Percentiles rank a stretch among this genome's conserved stretches.
Evolutionary conservation across 1,284 basidiomycete species (phyloP).

Genomic region (Lignosus rhinocerotis): DNA sequence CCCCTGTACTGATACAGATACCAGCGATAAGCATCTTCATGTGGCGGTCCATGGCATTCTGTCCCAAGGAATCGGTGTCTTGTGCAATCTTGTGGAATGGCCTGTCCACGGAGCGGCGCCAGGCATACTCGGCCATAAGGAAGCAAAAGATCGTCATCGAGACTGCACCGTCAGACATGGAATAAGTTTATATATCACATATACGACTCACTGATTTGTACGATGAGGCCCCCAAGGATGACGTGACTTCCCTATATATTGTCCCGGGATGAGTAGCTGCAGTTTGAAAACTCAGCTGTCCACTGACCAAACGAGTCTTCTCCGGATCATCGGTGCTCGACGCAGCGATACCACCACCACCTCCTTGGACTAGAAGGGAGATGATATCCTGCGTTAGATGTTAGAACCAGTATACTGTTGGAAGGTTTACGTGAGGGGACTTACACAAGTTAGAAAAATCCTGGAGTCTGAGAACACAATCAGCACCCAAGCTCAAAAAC

Average conservation of each 20-base stretch:
- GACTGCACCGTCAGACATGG: background rate
- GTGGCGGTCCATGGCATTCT: background rate
- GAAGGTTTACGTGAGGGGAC: conserved; percentile 6
- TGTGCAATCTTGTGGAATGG: conserved; percentile 11
- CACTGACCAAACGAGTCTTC: conserved; percentile 8
- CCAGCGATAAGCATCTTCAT: conserved; percentile 19
- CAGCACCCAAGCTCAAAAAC: background rate
- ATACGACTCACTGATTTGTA: conserved; percentile 49
- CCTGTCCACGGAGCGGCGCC: conserved; percentile 9
- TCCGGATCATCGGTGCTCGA: conserved; percentile 28
- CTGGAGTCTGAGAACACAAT: conserved; percentile 41
- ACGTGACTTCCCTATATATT: conserved; percentile 40
- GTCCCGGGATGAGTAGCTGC: background rate
- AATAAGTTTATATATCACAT: background rate
- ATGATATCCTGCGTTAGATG: conserved; percentile 40
- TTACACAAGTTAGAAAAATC: conserved; percentile 47
- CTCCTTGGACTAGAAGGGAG: conserved; percentile 52
- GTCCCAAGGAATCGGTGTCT: background rate
- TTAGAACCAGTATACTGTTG: background rate
- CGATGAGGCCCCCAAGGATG: conserved; percentile 55
- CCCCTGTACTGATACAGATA: conserved; percentile 10
- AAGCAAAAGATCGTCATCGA: conserved; percentile 15
- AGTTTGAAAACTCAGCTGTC: too few species aligned
- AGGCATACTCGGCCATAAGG: conserved; percentile 18
- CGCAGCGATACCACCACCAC: conserved; percentile 53